These are phyloP conservation scores for Nannizzia gypsea DNA, from an alignment of 2,329 filamentous ascomycete genomes.

Conservation along the genomic window DNA sequence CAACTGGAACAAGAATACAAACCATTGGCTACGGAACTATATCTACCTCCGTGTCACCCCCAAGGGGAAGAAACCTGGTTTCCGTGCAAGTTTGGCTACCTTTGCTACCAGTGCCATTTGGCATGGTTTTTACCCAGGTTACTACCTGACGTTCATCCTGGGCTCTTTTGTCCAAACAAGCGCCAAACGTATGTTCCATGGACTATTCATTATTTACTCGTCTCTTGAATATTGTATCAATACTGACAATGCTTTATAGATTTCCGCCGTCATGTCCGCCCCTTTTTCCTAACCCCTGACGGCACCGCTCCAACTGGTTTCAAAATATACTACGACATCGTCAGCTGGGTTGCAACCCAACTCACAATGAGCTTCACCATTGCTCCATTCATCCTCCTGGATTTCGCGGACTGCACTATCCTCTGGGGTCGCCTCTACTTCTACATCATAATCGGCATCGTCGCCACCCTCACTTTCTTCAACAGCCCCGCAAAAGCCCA, in stretches of 20 bases:
- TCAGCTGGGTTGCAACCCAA: conserved; percentile 65
- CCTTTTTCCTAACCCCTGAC: conserved; percentile 77
- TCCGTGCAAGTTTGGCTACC: conserved; percentile 84
- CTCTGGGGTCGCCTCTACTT: conserved; percentile 85
- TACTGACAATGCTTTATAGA: conserved; percentile 42
- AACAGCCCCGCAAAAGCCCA: conserved; percentile 59
- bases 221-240: no score
- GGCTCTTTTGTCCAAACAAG: conserved; percentile 85
- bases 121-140: conserved; percentile 97
- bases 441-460: conserved; percentile 62
- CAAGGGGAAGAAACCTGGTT: conserved; percentile 89
- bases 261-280: conserved; percentile 75
- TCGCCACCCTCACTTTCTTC: conserved; percentile 60
- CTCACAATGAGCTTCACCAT: conserved; percentile 71
- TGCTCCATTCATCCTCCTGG: conserved; percentile 74
- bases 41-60: conserved; percentile 92
- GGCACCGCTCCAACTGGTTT: conserved; percentile 54
- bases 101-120: conserved; percentile 92
- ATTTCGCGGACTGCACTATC: conserved; percentile 54
- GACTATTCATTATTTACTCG: neutral
- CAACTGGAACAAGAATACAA: conserved; percentile 98
- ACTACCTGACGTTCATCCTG: conserved; percentile 82
- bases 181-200: conserved; percentile 64
- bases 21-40: conserved; percentile 91
- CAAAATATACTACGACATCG: conserved; percentile 79